Evolutionary conservation across 2,329 filamentous ascomycete genomes (phyloP).

Genomic region (Aspergillus sp.): DNA sequence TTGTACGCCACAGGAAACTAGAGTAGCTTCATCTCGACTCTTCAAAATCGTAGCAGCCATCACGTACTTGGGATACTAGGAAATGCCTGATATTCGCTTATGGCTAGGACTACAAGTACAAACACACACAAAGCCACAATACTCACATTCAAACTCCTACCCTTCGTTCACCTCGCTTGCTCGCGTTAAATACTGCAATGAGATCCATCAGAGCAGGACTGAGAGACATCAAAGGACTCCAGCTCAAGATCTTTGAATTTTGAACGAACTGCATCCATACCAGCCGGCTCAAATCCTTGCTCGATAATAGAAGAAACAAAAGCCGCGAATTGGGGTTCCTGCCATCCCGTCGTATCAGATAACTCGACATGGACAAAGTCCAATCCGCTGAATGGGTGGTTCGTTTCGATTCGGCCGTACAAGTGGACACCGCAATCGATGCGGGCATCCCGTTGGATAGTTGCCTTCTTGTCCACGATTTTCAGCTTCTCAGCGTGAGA

Average conservation of each 20-base stretch:
- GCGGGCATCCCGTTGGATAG: slow-evolving; percentile 60
- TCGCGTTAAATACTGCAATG: slow-evolving; percentile 52
- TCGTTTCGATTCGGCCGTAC: slow-evolving; percentile 60
- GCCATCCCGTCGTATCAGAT: slow-evolving; percentile 58
- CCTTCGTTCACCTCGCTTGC: slow-evolving; percentile 43
- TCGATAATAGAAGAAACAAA: slow-evolving; percentile 66
- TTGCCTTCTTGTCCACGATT: slow-evolving; percentile 52
- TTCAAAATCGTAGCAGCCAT: too few species aligned
- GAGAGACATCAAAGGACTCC: slow-evolving; percentile 59
- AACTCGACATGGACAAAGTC: slow-evolving; percentile 66
- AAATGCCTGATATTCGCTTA: too few species aligned
- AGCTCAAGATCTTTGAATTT: slow-evolving; percentile 53
- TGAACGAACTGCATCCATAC: slow-evolving; percentile 52
- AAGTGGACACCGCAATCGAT: slow-evolving; percentile 56
- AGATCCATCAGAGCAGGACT: slow-evolving; percentile 61
- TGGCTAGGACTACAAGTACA: too few species aligned
- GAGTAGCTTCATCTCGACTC: too few species aligned
- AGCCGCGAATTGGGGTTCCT: slow-evolving; percentile 66
- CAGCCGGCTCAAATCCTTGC: slow-evolving; percentile 56
- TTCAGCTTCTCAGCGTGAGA: slow-evolving; percentile 55
- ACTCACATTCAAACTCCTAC: too few species aligned
- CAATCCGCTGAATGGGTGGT: slow-evolving; percentile 64
- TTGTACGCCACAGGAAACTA: too few species aligned
- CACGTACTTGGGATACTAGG: too few species aligned
- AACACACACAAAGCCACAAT: too few species aligned